A percentile compares a stretch with the other conserved stretches of the same genome.
Conservation (phyloP, 2,329 filamentous ascomycete species). For the Monosporascus sp. region DNA sequence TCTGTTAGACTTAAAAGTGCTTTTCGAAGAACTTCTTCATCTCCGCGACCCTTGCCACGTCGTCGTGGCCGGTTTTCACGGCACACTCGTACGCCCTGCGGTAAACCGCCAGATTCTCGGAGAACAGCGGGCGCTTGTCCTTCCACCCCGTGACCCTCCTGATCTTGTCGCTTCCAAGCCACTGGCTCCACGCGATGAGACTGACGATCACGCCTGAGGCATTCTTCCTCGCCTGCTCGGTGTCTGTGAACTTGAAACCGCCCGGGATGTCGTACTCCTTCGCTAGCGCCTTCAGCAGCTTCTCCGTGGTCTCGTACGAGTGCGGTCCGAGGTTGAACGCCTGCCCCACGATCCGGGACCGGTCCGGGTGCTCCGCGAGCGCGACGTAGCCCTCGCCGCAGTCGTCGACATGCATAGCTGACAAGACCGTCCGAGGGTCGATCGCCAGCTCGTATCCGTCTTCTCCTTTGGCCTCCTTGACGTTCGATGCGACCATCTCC, state of each 20-base stretch:
- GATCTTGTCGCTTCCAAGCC: conserved; percentile 37
- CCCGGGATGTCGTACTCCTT: conserved; percentile 33
- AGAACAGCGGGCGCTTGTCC: conserved; percentile 31
- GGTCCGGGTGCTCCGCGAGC: conserved; percentile 31
- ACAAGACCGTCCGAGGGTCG: conserved; percentile 33
- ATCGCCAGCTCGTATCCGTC: conserved; percentile 25
- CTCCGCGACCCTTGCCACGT: conserved; percentile 21
- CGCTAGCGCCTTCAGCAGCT: conserved; percentile 33
- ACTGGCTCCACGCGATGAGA: conserved; percentile 33
- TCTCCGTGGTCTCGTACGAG: conserved; percentile 37
- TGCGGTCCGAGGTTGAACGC: conserved; percentile 40
- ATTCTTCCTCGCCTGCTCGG: not conserved
- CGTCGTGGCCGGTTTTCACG: conserved; percentile 12
- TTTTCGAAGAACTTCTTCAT: not conserved
- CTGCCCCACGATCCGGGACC: conserved; percentile 29
- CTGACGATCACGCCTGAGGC: conserved; percentile 2
- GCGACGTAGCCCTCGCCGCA: conserved; percentile 42
- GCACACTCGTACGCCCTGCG: conserved; percentile 34
- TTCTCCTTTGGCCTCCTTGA: conserved; percentile 6
- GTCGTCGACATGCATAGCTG: conserved; percentile 44
- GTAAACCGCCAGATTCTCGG: conserved; percentile 30
- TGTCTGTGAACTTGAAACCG: conserved; percentile 21
- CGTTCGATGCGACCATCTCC: conserved; percentile 12
- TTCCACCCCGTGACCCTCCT: conserved; percentile 34
- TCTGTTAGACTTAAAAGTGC: not conserved